Percentiles rank a stretch among this genome's conserved stretches.
Conservation (phyloP, 768 basidiomycete genomes). For the Lentinula detonsa region DNA sequence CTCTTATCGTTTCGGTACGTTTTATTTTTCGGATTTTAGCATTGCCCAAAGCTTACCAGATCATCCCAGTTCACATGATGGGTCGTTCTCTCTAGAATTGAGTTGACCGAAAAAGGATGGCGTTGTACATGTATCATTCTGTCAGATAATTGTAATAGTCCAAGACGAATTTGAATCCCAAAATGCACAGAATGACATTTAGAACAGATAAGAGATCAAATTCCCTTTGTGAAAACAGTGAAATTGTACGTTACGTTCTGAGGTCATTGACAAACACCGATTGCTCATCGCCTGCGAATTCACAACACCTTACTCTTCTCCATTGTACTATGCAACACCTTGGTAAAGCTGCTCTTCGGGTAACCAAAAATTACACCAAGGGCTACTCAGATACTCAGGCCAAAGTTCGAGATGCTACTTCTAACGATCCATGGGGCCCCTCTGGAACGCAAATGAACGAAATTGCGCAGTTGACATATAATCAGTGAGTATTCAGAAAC, state of each 20-base stretch:
- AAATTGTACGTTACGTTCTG: too few species aligned
- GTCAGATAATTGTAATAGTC: too few species aligned
- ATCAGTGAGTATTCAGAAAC: conserved; percentile 64
- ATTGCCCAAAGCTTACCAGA: too few species aligned
- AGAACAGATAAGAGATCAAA: too few species aligned
- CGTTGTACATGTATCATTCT: background rate
- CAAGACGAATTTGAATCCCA: too few species aligned
- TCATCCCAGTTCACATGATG: background rate
- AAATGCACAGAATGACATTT: too few species aligned
- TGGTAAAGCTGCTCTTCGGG: conserved; percentile 79
- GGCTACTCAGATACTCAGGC: conserved; percentile 94
- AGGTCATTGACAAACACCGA: background rate
- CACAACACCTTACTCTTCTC: background rate
- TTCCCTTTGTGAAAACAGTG: too few species aligned
- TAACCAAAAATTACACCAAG: conserved; percentile 94
- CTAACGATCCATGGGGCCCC: conserved; percentile 97
- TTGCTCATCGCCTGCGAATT: background rate
- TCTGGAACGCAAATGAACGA: conserved; percentile 99
- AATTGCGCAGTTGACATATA: conserved; percentile 93
- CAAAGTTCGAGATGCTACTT: conserved; percentile 94
- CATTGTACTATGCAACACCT: conserved; percentile 57
- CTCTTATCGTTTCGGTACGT: conserved; percentile 6
- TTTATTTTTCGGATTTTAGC: background rate
- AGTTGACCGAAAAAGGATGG: background rate
- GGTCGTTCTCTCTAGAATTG: background rate